Base-by-base conservation (phyloP, 352 stramenopile genomes). In the Globisporangium carolinianum region DNA sequence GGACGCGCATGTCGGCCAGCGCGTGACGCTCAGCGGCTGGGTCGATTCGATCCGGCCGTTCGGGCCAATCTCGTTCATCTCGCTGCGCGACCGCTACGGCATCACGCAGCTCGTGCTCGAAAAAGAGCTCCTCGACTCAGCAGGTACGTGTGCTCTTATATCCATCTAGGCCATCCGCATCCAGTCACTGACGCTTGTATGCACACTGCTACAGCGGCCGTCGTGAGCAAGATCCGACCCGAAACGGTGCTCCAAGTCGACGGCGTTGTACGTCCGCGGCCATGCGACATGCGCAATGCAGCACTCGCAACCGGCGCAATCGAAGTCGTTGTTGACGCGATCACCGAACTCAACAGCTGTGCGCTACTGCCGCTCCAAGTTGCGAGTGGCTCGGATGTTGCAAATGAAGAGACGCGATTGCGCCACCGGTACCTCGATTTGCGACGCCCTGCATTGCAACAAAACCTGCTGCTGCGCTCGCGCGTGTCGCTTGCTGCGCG, bases 371-470 rank as follows among this genome's bases (percentile, higher is more conserved):
- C 82, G 7, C 65, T 93, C 32, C 83, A 91, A 60, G 79, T 92
- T 12, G 69, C 77, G 2, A 72, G 68, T 1, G 74, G 76, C 7
- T 87, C 76, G 0, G 75, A 75, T 41, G 48, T 83, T 12, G 75
- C 81, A 10, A 92, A 71, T 50, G 83, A 92, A 52, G 81, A 91
- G 55, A 89, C 77, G 60, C 74, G 84, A 10, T 57, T 96, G 63
- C 77, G 78, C 38, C 71, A 93, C 51, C 76, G 87, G 6, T 90
- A 94, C 65, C 63, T 95, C 54, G 85, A 95, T 60, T 67, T 96
- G 55, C 83, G 87, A 17, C 80, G 84, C 18, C 49, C 83, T 1
- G 60, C 68, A 37, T 64, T 96, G 63, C 86, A 94, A 61, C 77
- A 84, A 49, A 96, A 95, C 58, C 67, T 96, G 32, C 57, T 83